A percentile compares a stretch with the other conserved stretches of the same genome.
phyloP scores from a whole-genome alignment of 345 rosid genomes.

The Moricandia moricandioides region DNA sequence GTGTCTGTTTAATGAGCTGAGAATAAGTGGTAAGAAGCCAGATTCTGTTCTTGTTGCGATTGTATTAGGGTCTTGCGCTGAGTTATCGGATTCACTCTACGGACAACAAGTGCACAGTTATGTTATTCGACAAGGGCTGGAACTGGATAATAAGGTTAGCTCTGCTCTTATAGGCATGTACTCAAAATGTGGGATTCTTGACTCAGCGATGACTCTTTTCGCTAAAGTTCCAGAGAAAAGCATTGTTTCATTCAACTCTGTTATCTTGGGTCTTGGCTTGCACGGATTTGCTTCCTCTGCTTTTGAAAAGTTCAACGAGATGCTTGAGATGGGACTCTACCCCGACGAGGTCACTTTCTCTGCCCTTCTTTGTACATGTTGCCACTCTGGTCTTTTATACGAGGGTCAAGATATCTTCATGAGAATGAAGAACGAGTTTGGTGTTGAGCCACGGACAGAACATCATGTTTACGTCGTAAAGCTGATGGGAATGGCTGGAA shows the following conservation, averaged over 20 bases:
- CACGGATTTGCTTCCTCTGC: slow-evolving; percentile 65
- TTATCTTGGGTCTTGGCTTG: slow-evolving; percentile 68
- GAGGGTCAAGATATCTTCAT: slow-evolving; percentile 57
- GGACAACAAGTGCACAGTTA: slow-evolving; percentile 63
- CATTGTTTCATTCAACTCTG: slow-evolving; percentile 61
- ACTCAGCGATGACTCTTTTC: slow-evolving; percentile 50
- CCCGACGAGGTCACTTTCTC: slow-evolving; percentile 77
- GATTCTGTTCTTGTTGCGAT: slow-evolving; percentile 61
- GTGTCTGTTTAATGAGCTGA: slow-evolving; percentile 47
- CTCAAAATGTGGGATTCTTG: slow-evolving; percentile 67
- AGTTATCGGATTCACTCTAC: slow-evolving; percentile 44
- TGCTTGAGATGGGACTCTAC: slow-evolving; percentile 44
- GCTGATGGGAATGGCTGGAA: slow-evolving; percentile 73
- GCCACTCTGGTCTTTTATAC: slow-evolving; percentile 66
- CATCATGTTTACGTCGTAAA: slow-evolving; percentile 76
- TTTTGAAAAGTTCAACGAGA: slow-evolving; percentile 56
- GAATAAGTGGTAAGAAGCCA: slow-evolving; percentile 45
- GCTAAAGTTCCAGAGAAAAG: slow-evolving; percentile 44
- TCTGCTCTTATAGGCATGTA: slow-evolving; percentile 83
- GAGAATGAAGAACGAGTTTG: slow-evolving; percentile 67
- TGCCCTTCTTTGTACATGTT: slow-evolving; percentile 75
- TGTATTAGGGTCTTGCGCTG: slow-evolving; percentile 60
- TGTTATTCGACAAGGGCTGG: slow-evolving; percentile 56
- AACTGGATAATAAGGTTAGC: slow-evolving; percentile 54
- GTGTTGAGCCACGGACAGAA: slow-evolving; percentile 53